Evolutionary conservation across 2,329 filamentous ascomycete genomes (phyloP).

Genomic region (Exophiala bonariae): DNA sequence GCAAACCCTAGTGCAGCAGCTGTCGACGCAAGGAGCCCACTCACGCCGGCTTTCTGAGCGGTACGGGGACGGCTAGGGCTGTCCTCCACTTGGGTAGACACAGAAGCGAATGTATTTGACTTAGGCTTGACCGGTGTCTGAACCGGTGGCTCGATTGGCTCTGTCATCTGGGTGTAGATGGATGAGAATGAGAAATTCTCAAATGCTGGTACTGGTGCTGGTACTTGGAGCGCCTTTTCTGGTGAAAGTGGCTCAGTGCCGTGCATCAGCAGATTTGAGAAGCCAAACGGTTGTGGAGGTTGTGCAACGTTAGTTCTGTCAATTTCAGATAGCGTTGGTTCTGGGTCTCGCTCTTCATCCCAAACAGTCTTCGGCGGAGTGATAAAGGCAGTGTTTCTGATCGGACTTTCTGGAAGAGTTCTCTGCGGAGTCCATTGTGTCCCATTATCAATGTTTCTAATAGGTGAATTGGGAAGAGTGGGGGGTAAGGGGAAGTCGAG

Average conservation of each 20-base stretch:
- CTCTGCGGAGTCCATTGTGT: conserved; percentile 46
- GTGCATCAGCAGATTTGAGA: conserved; percentile 34
- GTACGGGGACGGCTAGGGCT: conserved; percentile 35
- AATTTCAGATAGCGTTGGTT: conserved; percentile 13
- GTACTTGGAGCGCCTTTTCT: conserved; percentile 12
- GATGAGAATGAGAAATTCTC: conserved; percentile 34
- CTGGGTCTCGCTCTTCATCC: conserved; percentile 47
- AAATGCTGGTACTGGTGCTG: conserved; percentile 7
- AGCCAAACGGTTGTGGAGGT: conserved; percentile 21
- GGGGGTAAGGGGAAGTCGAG: conserved; percentile 28
- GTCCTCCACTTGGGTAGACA: conserved; percentile 24
- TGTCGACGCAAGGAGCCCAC: conserved; percentile 24
- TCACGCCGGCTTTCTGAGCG: conserved; percentile 32
- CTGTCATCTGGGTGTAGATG: conserved; percentile 32
- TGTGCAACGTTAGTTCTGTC: conserved; percentile 3
- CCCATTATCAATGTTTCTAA: conserved; percentile 37
- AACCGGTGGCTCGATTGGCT: conserved; percentile 30
- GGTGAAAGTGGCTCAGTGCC: conserved; percentile 21
- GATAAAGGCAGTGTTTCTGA: conserved; percentile 29
- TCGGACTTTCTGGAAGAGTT: conserved; percentile 33
- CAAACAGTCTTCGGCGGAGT: conserved; percentile 44
- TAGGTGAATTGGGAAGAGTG: conserved; percentile 26
- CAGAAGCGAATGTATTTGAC: conserved; percentile 35
- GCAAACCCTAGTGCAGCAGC: conserved; percentile 24
- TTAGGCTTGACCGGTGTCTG: conserved; percentile 25